phyloP scores from a whole-genome alignment of 805 yeast genomes.

The Dipodascus albidus region DNA sequence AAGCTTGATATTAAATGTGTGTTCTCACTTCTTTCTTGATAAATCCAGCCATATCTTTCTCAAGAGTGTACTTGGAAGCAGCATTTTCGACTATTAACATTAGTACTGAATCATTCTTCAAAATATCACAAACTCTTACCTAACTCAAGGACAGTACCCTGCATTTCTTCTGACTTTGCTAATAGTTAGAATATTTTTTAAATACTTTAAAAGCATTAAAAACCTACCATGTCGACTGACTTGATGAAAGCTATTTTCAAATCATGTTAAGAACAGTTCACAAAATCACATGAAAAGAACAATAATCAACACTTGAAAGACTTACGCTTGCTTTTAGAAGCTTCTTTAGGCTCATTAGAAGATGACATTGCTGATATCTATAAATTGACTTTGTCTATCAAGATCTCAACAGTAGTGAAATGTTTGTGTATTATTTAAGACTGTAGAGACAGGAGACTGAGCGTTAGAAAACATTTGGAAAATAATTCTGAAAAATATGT shows the following conservation, averaged over 20 bases:
- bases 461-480: background rate
- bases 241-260: constrained; percentile 21
- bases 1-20: background rate
- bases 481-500: background rate
- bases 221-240: constrained; percentile 25
- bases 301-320: background rate
- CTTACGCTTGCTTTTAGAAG: background rate
- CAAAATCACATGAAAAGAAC: too few relatives aligned
- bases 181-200: background rate
- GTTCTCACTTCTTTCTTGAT: constrained; percentile 37
- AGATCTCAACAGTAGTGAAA: background rate
- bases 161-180: background rate
- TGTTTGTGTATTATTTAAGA: background rate
- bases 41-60: constrained; percentile 45
- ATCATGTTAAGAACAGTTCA: too few relatives aligned
- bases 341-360: background rate
- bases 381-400: too few relatives aligned
- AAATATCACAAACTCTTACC: background rate
- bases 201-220: background rate
- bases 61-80: constrained; percentile 32
- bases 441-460: background rate
- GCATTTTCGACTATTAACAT: constrained; percentile 30
- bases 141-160: background rate
- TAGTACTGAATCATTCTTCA: background rate
- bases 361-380: background rate